Base-by-base conservation (phyloP, 1,139 yeast genomes). In the Debaryomyces nepalensis region DNA sequence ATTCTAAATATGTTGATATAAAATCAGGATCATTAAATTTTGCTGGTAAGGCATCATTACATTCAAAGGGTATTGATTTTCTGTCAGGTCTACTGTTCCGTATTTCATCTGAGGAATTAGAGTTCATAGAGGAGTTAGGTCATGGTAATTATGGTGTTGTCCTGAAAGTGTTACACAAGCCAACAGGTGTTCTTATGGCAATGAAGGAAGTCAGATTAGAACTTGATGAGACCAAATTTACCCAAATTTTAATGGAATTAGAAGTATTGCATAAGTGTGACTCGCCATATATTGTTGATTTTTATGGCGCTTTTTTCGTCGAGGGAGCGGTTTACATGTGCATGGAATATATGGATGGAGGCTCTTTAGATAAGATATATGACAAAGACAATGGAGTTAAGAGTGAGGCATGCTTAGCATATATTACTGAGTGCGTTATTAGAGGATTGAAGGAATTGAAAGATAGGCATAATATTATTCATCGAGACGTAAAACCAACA, bases 321-420 rank as follows among this genome's bases (percentile, higher is more conserved):
- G 99, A 93, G 66, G 97, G 98, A 35, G 97, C 97, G 0, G 99
- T 93, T 32, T 93, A 91, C 68, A 90, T 95, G 87, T 93, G 99
- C 66, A 93, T 93, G 79, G 99, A 93, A 67, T 88, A 84, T 64
- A 93, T 93, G 99, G 96, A 91, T 64, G 98, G 97, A 39, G 97
- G 97, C 0, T 89, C 97, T 0, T 69, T 95, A 45, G 97, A 93
- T 63, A 88, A 86, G 58, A 75, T 93, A 18, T 93, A 90, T 63
- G 84, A 81, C 22, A 66, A 67, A 39, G 74, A 73, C 22, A 83
- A 82, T 21, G 95, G 96, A n/a, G 77, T 90, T 18, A 82, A 81
- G 46, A 96, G 91, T 62, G 84, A 84, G 40, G 82, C 84, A 42
- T 74, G 70, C 42, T 63, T 93, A 45, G 96, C 96, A 2, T 83